Evolutionary conservation across 805 yeast species (phyloP), one percentile per base, ranked within the genome.

Genomic region (Suhomyces canberraensis): DNA sequence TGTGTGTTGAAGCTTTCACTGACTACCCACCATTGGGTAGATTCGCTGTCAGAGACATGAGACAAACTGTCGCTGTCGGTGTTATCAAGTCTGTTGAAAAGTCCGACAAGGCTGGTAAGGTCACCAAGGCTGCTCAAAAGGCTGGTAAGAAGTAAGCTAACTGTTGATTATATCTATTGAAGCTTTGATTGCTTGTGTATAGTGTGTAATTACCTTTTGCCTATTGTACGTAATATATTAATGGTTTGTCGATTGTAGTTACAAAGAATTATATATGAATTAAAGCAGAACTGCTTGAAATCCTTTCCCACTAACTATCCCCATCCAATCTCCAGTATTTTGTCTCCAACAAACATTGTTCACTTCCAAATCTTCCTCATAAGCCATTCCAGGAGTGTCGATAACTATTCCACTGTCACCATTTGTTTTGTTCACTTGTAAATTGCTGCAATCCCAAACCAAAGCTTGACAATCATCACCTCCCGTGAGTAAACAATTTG

Each of bases 61-160:
- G 97, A 85, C 96, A 89, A 78, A 90, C 97, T 61, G 97, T 90
- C 64, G 97, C 97, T 70, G 97, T 90, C 69, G 97, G 97, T 86
- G 96, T 90, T 68, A 85, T 91, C 85, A 91, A 91, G 83, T 73
- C 88, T 51, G 95, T 88, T 60, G 95, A 78, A 64, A 88, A 88
- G 84, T 65, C 85, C 56, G 83, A 79, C 74, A 75, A 73, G 73
- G 86, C 88, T 64, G 90, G 88, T 75, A 86, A 87, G 89, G 93
- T 86, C 62, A 86, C 95, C 89, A 87, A 87, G 88, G 87, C 95
- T 71, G 96, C 95, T 71, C 72, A 71, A 55, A 81, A 81, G 81
- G 87, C 87, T 66, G 75, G 75, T 59, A 79, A 79, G 84, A 79
- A 79, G 75, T 79, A 79, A 76, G 36, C 35, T 24, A 18, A 19